Base-by-base conservation (phyloP, 129 eudicot genomes). In the Smallanthus sonchifolius region DNA sequence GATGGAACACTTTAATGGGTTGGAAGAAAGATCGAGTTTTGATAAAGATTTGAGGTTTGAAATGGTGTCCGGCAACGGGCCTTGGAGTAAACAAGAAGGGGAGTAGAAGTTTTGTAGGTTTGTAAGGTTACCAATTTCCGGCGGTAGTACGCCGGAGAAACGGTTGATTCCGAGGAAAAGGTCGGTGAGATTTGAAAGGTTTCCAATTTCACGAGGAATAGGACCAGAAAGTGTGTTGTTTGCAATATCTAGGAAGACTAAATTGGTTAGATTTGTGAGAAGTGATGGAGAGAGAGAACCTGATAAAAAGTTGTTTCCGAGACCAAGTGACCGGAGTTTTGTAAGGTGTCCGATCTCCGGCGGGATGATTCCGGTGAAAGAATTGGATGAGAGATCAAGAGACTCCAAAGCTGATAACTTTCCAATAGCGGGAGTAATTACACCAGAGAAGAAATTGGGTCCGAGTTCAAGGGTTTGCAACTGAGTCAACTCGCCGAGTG, bases 11-110 rank as follows among this genome's bases (percentile, higher is more conserved):
- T 82, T 85, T 7, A 91, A 81, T 11, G 95, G 95, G 83, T 88
- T 91, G 72, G 81, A 80, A 6, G 97, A 91, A 60, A 91, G 84
- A 70, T 91, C 97, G 16, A 88, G 76, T 17, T 81, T 88, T 34
- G 76, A 82, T 14, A 88, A 57, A 6, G 92, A 83, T 40, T 80
- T 75, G 24, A 91, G 81, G 56, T 84, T 69, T 5, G 88, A 88
- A 45, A 91, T 44, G 1, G 90, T 71, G 3, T 81, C 88, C 2
- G 97, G 97, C n/a, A 91, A 81, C 4, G 95, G 97, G 34, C 97
- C 97, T 45, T 67, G 73, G 38, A 91, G 38, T 17, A 36, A 80
- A 81, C 95, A 84, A 10, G 84, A 80, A 28, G 90, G 88, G 5
- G 97, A 60, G 38, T 65, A 86, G 10, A 88, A 69, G 65, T 75